Conservation (phyloP, 495 filamentous ascomycete genomes). For the Xylaria nigripes region DNA sequence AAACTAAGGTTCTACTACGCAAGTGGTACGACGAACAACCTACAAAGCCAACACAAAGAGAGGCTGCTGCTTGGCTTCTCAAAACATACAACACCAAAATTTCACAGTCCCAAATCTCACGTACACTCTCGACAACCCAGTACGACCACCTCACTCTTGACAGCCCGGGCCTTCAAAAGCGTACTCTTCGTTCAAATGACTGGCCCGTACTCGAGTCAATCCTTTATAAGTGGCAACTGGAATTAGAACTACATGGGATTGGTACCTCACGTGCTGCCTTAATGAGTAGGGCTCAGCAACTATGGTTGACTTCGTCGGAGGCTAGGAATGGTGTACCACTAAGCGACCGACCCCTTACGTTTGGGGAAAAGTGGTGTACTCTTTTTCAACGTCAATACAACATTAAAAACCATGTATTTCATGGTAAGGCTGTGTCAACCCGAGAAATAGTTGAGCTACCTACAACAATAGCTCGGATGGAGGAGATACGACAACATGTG, state of each 20-base stretch:
- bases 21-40: no score
- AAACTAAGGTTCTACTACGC: no score
- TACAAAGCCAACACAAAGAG: neutral
- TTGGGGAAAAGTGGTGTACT: neutral
- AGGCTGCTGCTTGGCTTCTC: neutral
- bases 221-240: neutral
- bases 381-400: no score
- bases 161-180: neutral
- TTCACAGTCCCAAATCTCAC: neutral
- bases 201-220: no score
- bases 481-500: no score
- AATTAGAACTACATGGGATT: neutral
- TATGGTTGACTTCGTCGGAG: neutral
- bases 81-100: neutral
- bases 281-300: neutral
- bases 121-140: neutral
- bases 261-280: neutral
- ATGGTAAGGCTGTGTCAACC: no score
- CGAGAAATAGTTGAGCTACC: no score
- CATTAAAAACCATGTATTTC: no score
- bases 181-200: neutral
- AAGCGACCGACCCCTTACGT: neutral
- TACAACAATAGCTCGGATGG: no score
- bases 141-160: neutral
- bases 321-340: neutral